phyloP scores from a whole-genome alignment of 179 eudicot genomes.

The Camellia oleifera region DNA sequence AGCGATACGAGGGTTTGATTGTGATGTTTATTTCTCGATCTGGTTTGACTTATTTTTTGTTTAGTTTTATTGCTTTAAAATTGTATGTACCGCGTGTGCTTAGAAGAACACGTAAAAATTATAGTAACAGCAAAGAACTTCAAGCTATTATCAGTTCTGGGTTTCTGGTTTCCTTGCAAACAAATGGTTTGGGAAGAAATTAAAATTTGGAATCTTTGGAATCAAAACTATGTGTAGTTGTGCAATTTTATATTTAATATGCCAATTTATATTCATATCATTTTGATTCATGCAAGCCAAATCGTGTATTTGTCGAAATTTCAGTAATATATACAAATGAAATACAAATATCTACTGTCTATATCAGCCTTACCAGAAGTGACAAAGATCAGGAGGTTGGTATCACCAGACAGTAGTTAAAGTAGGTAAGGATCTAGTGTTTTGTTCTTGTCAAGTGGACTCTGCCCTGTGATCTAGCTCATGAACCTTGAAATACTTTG shows the following conservation, averaged over 20 bases:
- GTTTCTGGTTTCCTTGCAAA: not conserved
- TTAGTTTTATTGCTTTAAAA: not conserved
- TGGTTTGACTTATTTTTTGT: not conserved
- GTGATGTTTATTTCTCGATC: not conserved
- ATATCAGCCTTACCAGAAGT: not conserved
- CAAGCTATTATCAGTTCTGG: not conserved
- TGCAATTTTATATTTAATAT: too few relatives aligned
- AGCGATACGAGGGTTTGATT: not conserved
- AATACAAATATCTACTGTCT: too few relatives aligned
- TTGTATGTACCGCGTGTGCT: not conserved
- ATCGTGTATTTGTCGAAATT: not conserved
- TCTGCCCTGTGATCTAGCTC: not conserved
- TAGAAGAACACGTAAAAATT: not conserved
- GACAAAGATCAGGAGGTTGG: not conserved
- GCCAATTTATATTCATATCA: not conserved
- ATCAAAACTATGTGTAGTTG: too few relatives aligned
- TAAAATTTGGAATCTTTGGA: too few relatives aligned
- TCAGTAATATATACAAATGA: too few relatives aligned
- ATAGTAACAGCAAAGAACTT: not conserved
- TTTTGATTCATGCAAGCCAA: not conserved
- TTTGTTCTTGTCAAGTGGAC: not conserved
- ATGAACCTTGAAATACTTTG: not conserved
- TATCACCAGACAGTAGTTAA: not conserved
- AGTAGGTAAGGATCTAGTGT: not conserved
- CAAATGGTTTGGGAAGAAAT: not conserved